A percentile compares a stretch with the other conserved stretches of the same genome.
These are phyloP conservation scores for Stellera chamaejasme DNA, from an alignment of 345 rosid species.

Conservation along the genomic window DNA sequence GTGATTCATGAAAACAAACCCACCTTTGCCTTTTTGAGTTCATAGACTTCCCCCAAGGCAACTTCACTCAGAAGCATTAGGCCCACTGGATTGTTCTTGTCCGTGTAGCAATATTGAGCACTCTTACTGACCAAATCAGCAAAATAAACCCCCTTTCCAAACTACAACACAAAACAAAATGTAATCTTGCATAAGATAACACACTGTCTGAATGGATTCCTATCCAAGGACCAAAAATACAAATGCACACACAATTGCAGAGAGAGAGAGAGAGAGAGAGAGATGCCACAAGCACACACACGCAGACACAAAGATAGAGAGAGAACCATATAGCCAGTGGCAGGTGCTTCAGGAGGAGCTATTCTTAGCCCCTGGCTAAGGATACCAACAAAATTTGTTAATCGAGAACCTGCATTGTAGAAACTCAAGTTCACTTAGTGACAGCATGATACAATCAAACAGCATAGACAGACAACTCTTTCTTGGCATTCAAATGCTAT, in stretches of 20 bases:
- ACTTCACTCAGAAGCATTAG: constrained; percentile 92
- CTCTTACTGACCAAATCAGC: constrained; percentile 99
- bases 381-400: constrained; percentile 92
- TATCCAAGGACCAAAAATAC: neutral
- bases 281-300: neutral
- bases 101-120: constrained; percentile 89
- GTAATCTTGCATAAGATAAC: constrained; percentile 11
- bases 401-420: constrained; percentile 63
- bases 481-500: too few species aligned
- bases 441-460: too few species aligned
- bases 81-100: constrained; percentile 76
- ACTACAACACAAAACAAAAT: constrained; percentile 34
- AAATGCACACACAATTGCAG: neutral
- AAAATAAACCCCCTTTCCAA: constrained; percentile 94
- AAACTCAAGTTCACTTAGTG: neutral
- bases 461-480: too few species aligned
- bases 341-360: constrained; percentile 99
- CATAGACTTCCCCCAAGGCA: constrained; percentile 74
- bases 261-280: neutral
- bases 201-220: neutral
- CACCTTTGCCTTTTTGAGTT: constrained; percentile 75
- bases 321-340: constrained; percentile 95
- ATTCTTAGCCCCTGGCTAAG: constrained; percentile 95
- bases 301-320: constrained; percentile 15
- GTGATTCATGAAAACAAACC: constrained; percentile 13